Evolutionary conservation across 192 early-diverging fungal genomes (phyloP), one percentile per base, ranked within the genome.

Genomic region (Neocallimastix lanati): DNA sequence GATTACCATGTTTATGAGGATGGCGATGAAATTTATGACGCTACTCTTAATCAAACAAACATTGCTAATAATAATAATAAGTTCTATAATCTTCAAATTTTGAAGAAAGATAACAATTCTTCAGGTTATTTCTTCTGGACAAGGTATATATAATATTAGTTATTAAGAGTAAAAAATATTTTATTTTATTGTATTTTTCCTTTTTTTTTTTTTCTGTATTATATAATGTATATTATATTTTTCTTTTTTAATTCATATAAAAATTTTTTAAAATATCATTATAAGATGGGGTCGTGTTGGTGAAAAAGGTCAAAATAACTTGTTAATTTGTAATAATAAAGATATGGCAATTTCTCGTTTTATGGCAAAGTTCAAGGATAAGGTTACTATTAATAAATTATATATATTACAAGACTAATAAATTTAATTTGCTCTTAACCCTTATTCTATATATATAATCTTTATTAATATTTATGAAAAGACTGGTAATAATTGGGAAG

Each of bases 251-350:
- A n/a, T n/a, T n/a, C n/a, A n/a, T n/a, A n/a, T n/a, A n/a, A n/a
- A n/a, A n/a, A n/a, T n/a, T n/a, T n/a, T n/a, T n/a, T n/a, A n/a
- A n/a, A n/a, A n/a, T n/a, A n/a, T n/a, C n/a, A n/a, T 27, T 16
- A 37, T n/a, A 30, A 82, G 90, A 77, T 95, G 93, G 93, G 94
- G 93, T 21, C 82, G 87, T 28, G 90, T 94, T 38, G 94, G 94
- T 25, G 85, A 84, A 27, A 67, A 79, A 33, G 93, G 93, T 28
- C 90, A 91, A 83, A 84, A 40, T 21, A 86, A 81, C 0, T 30
- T 38, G 82, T n/a, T 35, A 12, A 30, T 12, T 37, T 81, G 30
- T 81, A 11, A 21, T 81, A n/a, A 9, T 81, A 81, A 29, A 25
- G 76, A 29, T 79, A 13, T 33, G 77, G 18, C 82, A 6, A 79